These are phyloP conservation scores for Gnomoniopsis smithogilvyi DNA, from an alignment of 2,329 filamentous ascomycete species.

Conservation along the genomic window DNA sequence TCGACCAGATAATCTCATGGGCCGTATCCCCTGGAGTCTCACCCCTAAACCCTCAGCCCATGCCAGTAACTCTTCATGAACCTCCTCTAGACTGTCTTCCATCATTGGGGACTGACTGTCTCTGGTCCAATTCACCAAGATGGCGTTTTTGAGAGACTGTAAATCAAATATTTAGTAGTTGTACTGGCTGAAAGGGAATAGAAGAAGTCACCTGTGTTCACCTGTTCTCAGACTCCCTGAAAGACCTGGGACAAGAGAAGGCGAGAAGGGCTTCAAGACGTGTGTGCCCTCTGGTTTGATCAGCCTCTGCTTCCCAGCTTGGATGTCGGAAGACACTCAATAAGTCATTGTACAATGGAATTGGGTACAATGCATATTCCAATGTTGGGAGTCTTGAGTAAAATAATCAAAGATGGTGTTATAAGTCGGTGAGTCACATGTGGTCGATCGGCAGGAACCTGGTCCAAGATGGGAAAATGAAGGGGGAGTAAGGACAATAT, in stretches of 20 bases:
- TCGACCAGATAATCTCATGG: conserved; percentile 64
- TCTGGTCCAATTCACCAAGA: not conserved
- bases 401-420: not conserved
- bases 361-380: not conserved
- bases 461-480: not conserved
- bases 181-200: not conserved
- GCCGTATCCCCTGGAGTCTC: conserved; percentile 62
- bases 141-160: not conserved
- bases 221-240: not conserved
- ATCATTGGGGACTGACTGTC: not conserved
- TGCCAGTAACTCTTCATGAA: conserved; percentile 51
- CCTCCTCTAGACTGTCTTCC: conserved; percentile 22
- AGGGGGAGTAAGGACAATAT: not conserved
- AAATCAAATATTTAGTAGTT: not conserved
- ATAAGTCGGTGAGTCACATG: not conserved
- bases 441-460: not conserved
- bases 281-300: not conserved
- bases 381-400: not conserved
- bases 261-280: not conserved
- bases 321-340: no score
- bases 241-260: not conserved
- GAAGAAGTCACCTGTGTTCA: not conserved
- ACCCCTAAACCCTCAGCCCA: conserved; percentile 69
- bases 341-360: not conserved
- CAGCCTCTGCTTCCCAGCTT: no score